Conservation (phyloP, 306 rosid species). For the Nissolia schottii region DNA sequence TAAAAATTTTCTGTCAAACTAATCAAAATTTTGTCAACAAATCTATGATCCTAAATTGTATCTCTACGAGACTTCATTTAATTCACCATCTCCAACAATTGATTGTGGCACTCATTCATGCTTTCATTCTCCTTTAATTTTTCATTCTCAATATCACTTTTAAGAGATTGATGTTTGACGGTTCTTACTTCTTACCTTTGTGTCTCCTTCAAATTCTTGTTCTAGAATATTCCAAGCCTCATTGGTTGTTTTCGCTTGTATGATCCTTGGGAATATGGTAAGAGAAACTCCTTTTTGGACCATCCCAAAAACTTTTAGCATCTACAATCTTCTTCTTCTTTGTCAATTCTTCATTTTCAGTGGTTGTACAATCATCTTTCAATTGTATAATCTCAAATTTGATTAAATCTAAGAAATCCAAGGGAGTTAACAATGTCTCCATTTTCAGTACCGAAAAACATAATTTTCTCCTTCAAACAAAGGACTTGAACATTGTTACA, state of each 20-base stretch:
- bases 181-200: background rate
- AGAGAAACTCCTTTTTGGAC: background rate
- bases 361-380: background rate
- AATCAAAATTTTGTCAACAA: background rate
- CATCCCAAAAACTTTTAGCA: background rate
- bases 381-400: background rate
- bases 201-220: background rate
- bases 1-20: background rate
- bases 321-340: background rate
- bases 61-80: background rate
- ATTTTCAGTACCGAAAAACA: background rate
- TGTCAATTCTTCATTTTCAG: background rate
- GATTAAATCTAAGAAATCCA: background rate
- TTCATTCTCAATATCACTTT: background rate
- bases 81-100: background rate
- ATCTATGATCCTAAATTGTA: background rate
- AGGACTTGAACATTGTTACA: background rate
- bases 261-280: background rate
- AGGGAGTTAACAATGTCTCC: background rate
- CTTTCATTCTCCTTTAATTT: background rate
- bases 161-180: background rate
- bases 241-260: background rate
- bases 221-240: background rate
- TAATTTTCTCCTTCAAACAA: background rate
- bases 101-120: background rate